Percentiles rank a stretch among this genome's conserved stretches.
phyloP scores from a whole-genome alignment of 2,329 filamentous ascomycete genomes.

The Colletotrichum lentis region DNA sequence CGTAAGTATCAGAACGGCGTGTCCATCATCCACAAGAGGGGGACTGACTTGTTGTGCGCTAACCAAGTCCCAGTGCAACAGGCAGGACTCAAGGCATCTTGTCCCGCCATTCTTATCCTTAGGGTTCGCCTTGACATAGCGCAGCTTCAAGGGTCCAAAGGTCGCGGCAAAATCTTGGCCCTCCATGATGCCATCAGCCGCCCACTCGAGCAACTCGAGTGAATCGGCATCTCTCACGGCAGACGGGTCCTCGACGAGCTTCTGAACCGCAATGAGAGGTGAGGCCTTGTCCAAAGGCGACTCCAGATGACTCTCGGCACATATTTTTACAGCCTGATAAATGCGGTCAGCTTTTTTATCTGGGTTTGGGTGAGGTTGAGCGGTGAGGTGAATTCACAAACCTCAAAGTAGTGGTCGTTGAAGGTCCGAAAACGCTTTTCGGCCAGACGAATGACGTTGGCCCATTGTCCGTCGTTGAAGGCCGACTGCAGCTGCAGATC shows the following conservation, averaged over 20 bases:
- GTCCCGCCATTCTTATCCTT: constrained; percentile 54
- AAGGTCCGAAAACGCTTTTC: constrained; percentile 58
- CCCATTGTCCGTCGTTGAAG: constrained; percentile 64
- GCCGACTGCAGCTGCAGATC: constrained; percentile 64
- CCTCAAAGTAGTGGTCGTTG: constrained; percentile 66
- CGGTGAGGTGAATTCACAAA: constrained; percentile 43
- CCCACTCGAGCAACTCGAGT: constrained; percentile 65
- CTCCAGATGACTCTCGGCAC: constrained; percentile 62
- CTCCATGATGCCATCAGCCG: constrained; percentile 51
- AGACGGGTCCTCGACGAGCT: constrained; percentile 56
- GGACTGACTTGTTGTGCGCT: constrained; percentile 63
- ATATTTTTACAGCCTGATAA: constrained; percentile 55
- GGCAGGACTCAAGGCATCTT: constrained; percentile 60
- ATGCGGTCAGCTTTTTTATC: constrained; percentile 2
- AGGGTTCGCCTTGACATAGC: constrained; percentile 62
- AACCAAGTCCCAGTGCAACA: constrained; percentile 63
- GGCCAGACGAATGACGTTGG: constrained; percentile 59
- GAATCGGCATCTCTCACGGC: constrained; percentile 59
- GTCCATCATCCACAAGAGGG: background rate
- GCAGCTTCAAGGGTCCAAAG: constrained; percentile 59
- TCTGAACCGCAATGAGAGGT: constrained; percentile 55
- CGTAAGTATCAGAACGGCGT: background rate
- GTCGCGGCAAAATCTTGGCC: constrained; percentile 56
- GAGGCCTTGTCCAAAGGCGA: constrained; percentile 56
- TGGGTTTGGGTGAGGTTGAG: background rate